Evolutionary conservation across 768 basidiomycete genomes (phyloP).

Genomic region (Amanita rimosa): DNA sequence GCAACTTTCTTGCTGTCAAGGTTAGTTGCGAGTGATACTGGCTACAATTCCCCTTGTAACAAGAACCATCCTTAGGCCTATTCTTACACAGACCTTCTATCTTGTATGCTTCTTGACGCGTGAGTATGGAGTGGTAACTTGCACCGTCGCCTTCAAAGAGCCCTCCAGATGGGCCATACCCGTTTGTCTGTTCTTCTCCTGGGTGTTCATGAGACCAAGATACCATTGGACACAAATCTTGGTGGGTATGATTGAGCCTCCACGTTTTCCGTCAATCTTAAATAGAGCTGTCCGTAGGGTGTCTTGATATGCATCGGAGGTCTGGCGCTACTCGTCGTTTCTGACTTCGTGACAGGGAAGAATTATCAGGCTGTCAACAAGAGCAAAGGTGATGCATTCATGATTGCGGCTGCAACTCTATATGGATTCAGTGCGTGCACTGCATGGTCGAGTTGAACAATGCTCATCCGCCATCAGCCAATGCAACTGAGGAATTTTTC

Average conservation of each 20-base stretch:
- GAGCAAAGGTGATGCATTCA: conserved; percentile 77
- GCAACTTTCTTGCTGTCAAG: conserved; percentile 79
- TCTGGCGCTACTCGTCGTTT: conserved; percentile 68
- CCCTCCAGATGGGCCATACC: conserved; percentile 74
- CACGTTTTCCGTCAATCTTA: background rate
- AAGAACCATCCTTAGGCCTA: conserved; percentile 41
- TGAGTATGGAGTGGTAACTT: conserved; percentile 23
- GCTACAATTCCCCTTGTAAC: background rate
- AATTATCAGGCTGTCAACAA: conserved; percentile 52
- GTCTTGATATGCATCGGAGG: conserved; percentile 64
- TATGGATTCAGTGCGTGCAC: conserved; percentile 70
- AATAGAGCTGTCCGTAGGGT: conserved; percentile 31
- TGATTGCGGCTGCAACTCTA: conserved; percentile 77
- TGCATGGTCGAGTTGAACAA: background rate
- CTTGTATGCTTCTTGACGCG: conserved; percentile 90
- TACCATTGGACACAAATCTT: conserved; percentile 81
- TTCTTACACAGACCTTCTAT: conserved; percentile 77
- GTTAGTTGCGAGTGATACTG: conserved; percentile 17
- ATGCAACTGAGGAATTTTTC: conserved; percentile 83
- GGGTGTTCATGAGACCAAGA: conserved; percentile 68
- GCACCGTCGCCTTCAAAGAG: background rate
- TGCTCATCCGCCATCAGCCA: conserved; percentile 33
- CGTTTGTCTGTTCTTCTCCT: conserved; percentile 73
- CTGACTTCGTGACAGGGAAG: conserved; percentile 71
- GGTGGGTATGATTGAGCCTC: conserved; percentile 24